Evolutionary conservation across 73 alveolate species (phyloP).

Genomic region (Tetrahymena malaccensis): DNA sequence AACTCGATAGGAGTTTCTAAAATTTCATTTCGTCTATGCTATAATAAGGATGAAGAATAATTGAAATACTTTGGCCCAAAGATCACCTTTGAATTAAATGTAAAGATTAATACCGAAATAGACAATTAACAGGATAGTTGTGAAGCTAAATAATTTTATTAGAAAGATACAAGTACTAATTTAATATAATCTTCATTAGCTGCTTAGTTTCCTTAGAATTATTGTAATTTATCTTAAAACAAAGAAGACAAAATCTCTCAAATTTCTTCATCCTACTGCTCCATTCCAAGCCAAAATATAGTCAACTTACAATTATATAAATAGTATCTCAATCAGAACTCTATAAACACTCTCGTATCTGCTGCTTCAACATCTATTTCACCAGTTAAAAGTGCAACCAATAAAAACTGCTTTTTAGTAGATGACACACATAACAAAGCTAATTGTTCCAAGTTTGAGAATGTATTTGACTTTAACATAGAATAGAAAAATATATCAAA

Average conservation of each 20-base stretch:
- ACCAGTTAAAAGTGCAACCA: background rate
- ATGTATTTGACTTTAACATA: background rate
- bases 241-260: background rate
- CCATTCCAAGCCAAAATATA: background rate
- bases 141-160: background rate
- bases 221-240: background rate
- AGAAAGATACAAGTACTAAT: background rate
- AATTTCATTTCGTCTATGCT: background rate
- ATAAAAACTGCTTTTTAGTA: background rate
- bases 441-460: background rate
- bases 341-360: background rate
- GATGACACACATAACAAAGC: background rate
- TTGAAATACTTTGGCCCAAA: background rate
- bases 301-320: background rate
- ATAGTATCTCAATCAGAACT: background rate
- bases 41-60: background rate
- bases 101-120: background rate
- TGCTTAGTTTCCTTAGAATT: background rate
- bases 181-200: background rate
- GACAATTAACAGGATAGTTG: background rate
- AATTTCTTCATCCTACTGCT: background rate
- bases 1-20: background rate
- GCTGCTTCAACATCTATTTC: background rate
- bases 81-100: background rate
- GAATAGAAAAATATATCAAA: background rate